Conservation (phyloP, 768 basidiomycete genomes). For the Amyloporia xantha region DNA sequence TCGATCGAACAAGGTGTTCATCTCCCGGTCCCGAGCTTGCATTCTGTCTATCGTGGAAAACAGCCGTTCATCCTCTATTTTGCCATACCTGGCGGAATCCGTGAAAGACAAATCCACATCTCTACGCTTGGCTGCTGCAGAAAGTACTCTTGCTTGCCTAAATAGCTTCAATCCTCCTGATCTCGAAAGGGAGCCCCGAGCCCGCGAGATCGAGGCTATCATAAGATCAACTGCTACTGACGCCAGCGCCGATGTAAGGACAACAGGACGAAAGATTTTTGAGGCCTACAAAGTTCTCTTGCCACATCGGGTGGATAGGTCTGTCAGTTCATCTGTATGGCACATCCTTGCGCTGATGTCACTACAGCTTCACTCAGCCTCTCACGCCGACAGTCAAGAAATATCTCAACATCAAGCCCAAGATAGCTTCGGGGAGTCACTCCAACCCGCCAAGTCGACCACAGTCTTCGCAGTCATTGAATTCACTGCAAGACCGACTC, state of each 20-base stretch:
- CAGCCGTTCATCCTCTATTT: constrained; percentile 59
- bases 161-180: constrained; percentile 78
- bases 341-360: constrained; percentile 3
- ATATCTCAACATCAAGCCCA: constrained; percentile 51
- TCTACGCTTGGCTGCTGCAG: constrained; percentile 57
- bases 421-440: constrained; percentile 13
- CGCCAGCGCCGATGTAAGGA: constrained; percentile 70
- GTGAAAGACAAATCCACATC: constrained; percentile 64
- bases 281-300: constrained; percentile 69
- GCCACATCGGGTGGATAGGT: constrained; percentile 65
- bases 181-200: constrained; percentile 60
- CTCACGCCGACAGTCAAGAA: constrained; percentile 72
- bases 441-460: constrained; percentile 23
- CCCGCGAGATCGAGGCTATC: constrained; percentile 60
- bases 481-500: constrained; percentile 6
- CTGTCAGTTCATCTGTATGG: constrained; percentile 15
- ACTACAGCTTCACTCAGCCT: constrained; percentile 58
- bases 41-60: constrained; percentile 56
- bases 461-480: constrained; percentile 19
- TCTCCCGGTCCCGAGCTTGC: constrained; percentile 55
- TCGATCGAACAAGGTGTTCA: constrained; percentile 74
- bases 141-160: constrained; percentile 57
- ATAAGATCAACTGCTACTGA: constrained; percentile 66
- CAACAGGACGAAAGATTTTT: constrained; percentile 61
- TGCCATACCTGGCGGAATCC: constrained; percentile 52